Evolutionary conservation across 2,329 filamentous ascomycete species (phyloP), one percentile per base, ranked within the genome.

Genomic region (Penicillium sp.): DNA sequence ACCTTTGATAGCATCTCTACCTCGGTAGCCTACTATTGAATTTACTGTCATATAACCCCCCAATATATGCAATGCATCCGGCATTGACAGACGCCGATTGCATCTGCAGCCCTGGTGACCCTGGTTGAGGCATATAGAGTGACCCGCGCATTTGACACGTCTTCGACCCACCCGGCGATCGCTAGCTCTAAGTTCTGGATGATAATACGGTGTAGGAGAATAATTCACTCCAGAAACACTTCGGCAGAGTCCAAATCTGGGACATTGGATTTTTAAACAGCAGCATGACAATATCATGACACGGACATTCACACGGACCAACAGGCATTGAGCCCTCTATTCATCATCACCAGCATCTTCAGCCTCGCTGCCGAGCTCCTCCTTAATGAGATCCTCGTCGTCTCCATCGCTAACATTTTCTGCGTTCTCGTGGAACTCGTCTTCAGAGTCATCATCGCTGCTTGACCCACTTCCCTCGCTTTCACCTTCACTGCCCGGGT

Each of bases 401-500:
- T 76, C 69, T 41, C 67, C 68, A 13, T 61, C 64, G 35, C 66
- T 63, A 24, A 63, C 63, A 11, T 63, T 58, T 2, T 60, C 62
- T 6, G 67, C 62, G 27, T 63, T 57, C 1, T 65, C 48, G 1
- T 62, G 61, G 18, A 63, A 47, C 8, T 61, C 66, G 0, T 63
- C 62, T 22, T 67, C 64, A 2, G 65, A 63, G 18, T 74, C 73
- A n/a, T 74, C 72, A 1, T 75, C 74, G 54, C 69, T 74, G 50
- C 69, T 74, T 6, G 65, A 65, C 11, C 73, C 76, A 60, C 76
- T 78, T 8, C 75, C 76, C 33, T 76, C 76, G 53, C 72, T 78
- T 31, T 77, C 73, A 5, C 67, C 74, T 0, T 76, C 76, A 55
- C 72, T 78, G n/a, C 76, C 76, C 4, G 76, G 76, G 55, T 79